phyloP scores from a whole-genome alignment of 1,284 basidiomycete genomes.

The Vanrija sp. region DNA sequence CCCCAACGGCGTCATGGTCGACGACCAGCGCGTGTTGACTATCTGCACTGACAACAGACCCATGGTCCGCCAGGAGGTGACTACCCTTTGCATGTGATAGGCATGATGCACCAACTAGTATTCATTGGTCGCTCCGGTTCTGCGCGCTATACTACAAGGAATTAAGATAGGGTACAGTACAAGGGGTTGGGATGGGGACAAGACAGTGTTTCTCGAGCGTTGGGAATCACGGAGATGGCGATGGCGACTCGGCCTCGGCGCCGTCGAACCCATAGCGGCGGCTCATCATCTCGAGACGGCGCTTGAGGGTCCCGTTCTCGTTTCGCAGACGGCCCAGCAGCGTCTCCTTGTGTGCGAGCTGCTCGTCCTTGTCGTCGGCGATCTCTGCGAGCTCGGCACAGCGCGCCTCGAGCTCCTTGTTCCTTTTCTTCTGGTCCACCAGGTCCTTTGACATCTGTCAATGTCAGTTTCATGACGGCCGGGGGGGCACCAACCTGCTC shows the following conservation, averaged over 20 bases:
- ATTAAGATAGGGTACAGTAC: background rate
- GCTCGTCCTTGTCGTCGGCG: background rate
- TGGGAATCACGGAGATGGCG: no score
- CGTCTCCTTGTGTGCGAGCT: background rate
- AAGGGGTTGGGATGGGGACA: no score
- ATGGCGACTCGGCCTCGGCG: background rate
- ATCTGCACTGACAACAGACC: constrained; percentile 4
- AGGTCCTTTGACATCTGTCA: background rate
- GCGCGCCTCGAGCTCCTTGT: no score
- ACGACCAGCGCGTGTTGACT: constrained; percentile 42
- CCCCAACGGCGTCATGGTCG: constrained; percentile 46
- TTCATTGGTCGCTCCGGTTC: background rate
- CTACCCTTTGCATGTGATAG: constrained; percentile 34
- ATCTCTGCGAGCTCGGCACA: background rate
- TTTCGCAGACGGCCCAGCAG: background rate
- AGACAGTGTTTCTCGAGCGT: no score
- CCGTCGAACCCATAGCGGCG: background rate
- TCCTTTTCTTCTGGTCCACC: no score
- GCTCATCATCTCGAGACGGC: background rate
- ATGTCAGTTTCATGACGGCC: background rate
- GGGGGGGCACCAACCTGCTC: constrained; percentile 17
- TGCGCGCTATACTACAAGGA: background rate
- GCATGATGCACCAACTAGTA: background rate
- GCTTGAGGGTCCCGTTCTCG: background rate
- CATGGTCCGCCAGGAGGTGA: constrained; percentile 28